Conservation (phyloP, 1,284 basidiomycete genomes). For the Trichosporon faecale region DNA sequence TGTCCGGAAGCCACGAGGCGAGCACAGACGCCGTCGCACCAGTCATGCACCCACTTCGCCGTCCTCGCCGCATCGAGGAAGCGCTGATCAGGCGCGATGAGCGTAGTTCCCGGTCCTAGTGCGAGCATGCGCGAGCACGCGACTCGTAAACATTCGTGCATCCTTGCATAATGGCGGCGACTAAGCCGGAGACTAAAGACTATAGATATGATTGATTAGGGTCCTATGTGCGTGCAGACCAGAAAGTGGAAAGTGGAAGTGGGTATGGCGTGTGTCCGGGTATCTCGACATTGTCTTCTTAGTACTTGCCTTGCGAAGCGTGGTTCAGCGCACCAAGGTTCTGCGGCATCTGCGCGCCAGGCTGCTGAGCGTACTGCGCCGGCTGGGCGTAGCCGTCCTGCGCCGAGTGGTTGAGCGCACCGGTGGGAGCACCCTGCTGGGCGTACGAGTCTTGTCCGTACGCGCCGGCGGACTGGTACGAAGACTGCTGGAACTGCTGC, state of each 20-base stretch:
- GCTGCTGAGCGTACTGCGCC: not conserved
- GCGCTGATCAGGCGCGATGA: no score
- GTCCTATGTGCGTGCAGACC: not conserved
- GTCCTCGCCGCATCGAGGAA: no score
- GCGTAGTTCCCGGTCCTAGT: no score
- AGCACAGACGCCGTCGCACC: not conserved
- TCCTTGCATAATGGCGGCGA: not conserved
- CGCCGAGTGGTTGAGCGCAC: not conserved
- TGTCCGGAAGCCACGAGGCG: not conserved
- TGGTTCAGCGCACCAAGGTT: not conserved
- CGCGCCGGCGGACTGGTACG: not conserved
- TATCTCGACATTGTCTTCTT: not conserved
- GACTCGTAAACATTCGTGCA: not conserved
- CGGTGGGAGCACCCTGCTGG: not conserved
- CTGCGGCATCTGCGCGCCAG: not conserved
- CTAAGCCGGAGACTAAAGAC: not conserved
- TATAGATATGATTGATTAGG: not conserved
- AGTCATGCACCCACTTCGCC: no score
- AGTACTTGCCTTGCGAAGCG: not conserved
- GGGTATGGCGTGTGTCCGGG: not conserved
- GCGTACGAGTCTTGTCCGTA: slow-evolving; percentile 1
- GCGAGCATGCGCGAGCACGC: no score
- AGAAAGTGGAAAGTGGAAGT: not conserved
- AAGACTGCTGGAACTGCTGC: not conserved
- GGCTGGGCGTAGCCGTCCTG: not conserved